A percentile compares a stretch with the other conserved stretches of the same genome.
Conservation (phyloP, 305 asterid genomes). For the Stenogyne calaminthoides region DNA sequence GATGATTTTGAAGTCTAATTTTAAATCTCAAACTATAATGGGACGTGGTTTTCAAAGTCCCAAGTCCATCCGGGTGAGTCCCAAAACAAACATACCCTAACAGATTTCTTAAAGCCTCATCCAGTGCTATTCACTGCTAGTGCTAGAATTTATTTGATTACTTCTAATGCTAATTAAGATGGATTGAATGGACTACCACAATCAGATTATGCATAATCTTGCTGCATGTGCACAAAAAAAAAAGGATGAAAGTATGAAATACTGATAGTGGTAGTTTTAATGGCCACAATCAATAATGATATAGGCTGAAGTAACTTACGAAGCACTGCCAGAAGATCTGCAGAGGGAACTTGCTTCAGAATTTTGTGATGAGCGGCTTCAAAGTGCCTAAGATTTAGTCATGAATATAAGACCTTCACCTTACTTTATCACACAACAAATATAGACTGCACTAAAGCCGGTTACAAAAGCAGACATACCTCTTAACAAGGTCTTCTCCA, state of each 20-base stretch:
- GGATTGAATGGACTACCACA: conserved; percentile 14
- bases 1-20: too few relatives aligned
- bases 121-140: conserved; percentile 14
- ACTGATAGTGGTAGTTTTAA: neutral
- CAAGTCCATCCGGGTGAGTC: too few relatives aligned
- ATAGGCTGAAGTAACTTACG: conserved; percentile 58
- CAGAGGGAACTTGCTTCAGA: conserved; percentile 56
- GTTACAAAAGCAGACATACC: conserved; percentile 46
- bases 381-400: conserved; percentile 64
- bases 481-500: conserved; percentile 69
- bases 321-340: conserved; percentile 63
- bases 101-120: conserved; percentile 11
- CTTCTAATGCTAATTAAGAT: conserved; percentile 1
- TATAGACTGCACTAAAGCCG: conserved; percentile 25
- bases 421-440: conserved; percentile 5
- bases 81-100: too few relatives aligned
- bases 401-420: conserved; percentile 25
- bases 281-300: conserved; percentile 15
- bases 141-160: conserved; percentile 9
- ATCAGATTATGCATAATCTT: conserved; percentile 10
- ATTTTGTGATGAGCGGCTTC: conserved; percentile 71
- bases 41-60: too few relatives aligned
- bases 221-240: conserved; percentile 18
- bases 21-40: too few relatives aligned
- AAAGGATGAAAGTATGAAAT: conserved; percentile 25